phyloP scores from a whole-genome alignment of 495 filamentous ascomycete genomes.

The Apiosordaria backusii region DNA sequence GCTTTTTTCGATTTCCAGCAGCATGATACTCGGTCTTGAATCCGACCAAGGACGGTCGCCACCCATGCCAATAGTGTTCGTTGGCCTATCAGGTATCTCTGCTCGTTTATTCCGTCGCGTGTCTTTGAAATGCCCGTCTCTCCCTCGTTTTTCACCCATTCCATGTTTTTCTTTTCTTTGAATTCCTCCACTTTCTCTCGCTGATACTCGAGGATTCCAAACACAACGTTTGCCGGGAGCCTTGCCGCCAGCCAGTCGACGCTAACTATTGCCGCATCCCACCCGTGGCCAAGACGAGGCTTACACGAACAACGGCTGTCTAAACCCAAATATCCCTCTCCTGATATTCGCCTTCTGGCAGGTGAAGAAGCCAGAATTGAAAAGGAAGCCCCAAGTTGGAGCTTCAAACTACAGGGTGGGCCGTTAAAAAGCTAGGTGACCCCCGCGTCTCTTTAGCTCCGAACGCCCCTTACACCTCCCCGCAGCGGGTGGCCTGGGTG shows the following conservation, averaged over 20 bases:
- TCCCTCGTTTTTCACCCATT: background rate
- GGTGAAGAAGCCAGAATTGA: background rate
- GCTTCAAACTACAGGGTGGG: background rate
- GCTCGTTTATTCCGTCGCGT: background rate
- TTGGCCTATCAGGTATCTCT: background rate
- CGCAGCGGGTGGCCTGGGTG: constrained; percentile 3
- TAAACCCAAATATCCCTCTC: background rate
- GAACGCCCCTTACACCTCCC: background rate
- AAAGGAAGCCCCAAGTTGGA: background rate
- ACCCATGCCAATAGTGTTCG: background rate
- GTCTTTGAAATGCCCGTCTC: background rate
- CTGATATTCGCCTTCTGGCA: background rate
- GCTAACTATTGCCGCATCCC: background rate
- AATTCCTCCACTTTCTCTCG: background rate
- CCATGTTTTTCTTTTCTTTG: background rate
- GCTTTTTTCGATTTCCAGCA: background rate
- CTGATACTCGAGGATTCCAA: background rate
- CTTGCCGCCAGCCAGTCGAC: background rate
- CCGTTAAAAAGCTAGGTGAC: background rate
- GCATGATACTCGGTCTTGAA: background rate
- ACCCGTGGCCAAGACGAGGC: background rate
- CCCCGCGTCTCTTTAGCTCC: background rate
- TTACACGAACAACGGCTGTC: background rate
- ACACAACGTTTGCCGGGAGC: background rate
- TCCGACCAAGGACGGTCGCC: background rate